Evolutionary conservation across 352 stramenopile genomes (phyloP), one percentile per base, ranked within the genome.

Genomic region (Blastocystis sp.): DNA sequence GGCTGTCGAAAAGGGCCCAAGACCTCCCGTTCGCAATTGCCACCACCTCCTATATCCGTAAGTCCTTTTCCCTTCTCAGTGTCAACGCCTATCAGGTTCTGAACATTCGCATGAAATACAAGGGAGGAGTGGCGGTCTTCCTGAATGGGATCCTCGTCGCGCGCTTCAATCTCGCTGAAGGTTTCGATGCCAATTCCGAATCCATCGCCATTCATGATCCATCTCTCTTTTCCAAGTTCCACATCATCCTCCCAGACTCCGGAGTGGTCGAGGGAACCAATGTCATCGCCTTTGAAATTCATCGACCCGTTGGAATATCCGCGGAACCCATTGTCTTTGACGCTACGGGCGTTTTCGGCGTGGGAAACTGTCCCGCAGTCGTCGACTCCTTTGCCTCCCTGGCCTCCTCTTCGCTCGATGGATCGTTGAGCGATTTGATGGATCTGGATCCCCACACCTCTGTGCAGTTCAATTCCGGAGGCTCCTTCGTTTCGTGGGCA

Each of bases 291-390:
- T 69, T 69, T 32, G 57, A 69, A n/a, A 32, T 69, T 0, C 57
- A 69, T 24, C 57, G 57, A 14, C 24, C 57, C 29, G 32, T 9
- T 18, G 57, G 57, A 7, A 11, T 46, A n/a, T 69, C 57, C 14
- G n/a, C 24, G n/a, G 3, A 32, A 4, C 6, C 8, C 7, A 40
- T 73, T 29, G 63, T 53, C 2, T 73, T 73, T 40, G 63, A 75
- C 32, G 63, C 63, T 29, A 75, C 63, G 0, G 63, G 63, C 27
- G 63, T 75, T 14, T 75, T 75, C n/a, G 63, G 63, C 21, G 63
- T 75, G 63, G 46, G 27, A 14, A 32, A 75, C 4, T 75, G 63
- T n/a, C 46, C 63, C 7, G 46, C 46, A n/a, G 63, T 51, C 1
- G 63, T 75, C 9, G 63, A 75, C 32, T 24, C 63, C 6, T 75